Evolutionary conservation across 2,329 filamentous ascomycete species (phyloP).

Genomic region (Cercospora sojina): DNA sequence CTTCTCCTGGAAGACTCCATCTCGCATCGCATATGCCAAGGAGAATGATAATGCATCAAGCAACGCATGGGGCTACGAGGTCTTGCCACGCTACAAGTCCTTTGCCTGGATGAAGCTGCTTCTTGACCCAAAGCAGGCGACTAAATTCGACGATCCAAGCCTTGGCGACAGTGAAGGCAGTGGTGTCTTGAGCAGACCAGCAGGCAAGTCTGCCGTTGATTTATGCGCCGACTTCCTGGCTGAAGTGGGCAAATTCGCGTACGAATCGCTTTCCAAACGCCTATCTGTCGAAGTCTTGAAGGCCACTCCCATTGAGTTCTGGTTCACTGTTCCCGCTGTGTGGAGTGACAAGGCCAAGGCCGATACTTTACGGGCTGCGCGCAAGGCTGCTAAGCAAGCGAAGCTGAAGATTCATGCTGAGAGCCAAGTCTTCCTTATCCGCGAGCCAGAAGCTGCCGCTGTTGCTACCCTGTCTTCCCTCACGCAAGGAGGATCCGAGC

Average conservation of each 20-base stretch:
- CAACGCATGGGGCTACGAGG: conserved; percentile 15
- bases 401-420: conserved; percentile 54
- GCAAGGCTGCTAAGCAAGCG: conserved; percentile 69
- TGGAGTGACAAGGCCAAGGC: conserved; percentile 80
- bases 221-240: conserved; percentile 19
- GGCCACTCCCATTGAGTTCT: conserved; percentile 70
- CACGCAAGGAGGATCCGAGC: background rate
- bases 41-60: background rate
- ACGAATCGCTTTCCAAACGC: background rate
- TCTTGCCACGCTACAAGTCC: background rate
- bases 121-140: conserved; percentile 6
- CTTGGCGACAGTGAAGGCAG: conserved; percentile 9
- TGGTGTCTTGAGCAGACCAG: conserved; percentile 9
- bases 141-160: conserved; percentile 16
- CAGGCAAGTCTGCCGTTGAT: conserved; percentile 9
- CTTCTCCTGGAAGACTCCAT: conserved; percentile 15
- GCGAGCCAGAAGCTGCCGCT: conserved; percentile 73
- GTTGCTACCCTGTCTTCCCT: conserved; percentile 41
- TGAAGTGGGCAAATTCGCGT: conserved; percentile 8
- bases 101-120: conserved; percentile 23
- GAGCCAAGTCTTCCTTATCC: conserved; percentile 56
- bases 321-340: conserved; percentile 74
- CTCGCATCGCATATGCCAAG: conserved; percentile 15
- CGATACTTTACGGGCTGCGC: conserved; percentile 70
- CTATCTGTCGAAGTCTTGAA: conserved; percentile 12